phyloP scores from a whole-genome alignment of 2,329 filamentous ascomycete species.

The Scedosporium aurantiacum region DNA sequence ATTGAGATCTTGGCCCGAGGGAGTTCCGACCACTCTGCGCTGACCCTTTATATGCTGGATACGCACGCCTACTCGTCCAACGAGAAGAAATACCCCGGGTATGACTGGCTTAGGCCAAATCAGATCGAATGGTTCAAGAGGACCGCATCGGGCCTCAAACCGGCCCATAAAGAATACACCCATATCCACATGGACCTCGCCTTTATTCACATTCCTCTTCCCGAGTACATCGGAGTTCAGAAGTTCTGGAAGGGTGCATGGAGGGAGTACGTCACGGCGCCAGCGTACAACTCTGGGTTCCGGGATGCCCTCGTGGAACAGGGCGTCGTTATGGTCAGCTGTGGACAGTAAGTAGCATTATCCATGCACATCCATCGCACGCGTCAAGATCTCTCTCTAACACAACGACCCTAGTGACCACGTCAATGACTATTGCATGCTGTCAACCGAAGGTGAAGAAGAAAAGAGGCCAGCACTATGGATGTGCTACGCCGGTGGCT shows the following conservation, averaged over 20 bases:
- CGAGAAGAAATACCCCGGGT: slow-evolving; percentile 77
- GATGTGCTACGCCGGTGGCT: slow-evolving; percentile 96
- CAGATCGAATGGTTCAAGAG: slow-evolving; percentile 92
- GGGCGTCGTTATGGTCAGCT: slow-evolving; percentile 76
- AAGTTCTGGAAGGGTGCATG: slow-evolving; percentile 52
- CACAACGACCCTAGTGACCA: slow-evolving; percentile 58
- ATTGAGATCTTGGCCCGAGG: slow-evolving; percentile 79
- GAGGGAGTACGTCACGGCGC: slow-evolving; percentile 78
- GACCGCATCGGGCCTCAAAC: slow-evolving; percentile 63
- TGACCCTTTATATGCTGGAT: slow-evolving; percentile 92
- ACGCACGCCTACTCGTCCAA: slow-evolving; percentile 88
- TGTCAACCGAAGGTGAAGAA: slow-evolving; percentile 35
- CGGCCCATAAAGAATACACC: slow-evolving; percentile 71
- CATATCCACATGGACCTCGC: slow-evolving; percentile 91
- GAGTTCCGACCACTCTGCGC: slow-evolving; percentile 70
- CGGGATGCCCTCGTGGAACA: slow-evolving; percentile 78
- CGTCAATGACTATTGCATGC: slow-evolving; percentile 89
- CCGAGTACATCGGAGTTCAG: slow-evolving; percentile 63
- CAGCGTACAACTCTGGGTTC: slow-evolving; percentile 85
- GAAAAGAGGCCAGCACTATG: slow-evolving; percentile 60
- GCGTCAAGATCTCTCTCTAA: background rate
- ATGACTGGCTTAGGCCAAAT: slow-evolving; percentile 91
- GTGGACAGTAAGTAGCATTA: slow-evolving; percentile 59
- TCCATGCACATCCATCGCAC: slow-evolving; percentile 7
- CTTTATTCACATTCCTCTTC: slow-evolving; percentile 93